Evolutionary conservation across 2,329 filamentous ascomycete genomes (phyloP), one percentile per base, ranked within the genome.

Genomic region (Sarocladium strictum): DNA sequence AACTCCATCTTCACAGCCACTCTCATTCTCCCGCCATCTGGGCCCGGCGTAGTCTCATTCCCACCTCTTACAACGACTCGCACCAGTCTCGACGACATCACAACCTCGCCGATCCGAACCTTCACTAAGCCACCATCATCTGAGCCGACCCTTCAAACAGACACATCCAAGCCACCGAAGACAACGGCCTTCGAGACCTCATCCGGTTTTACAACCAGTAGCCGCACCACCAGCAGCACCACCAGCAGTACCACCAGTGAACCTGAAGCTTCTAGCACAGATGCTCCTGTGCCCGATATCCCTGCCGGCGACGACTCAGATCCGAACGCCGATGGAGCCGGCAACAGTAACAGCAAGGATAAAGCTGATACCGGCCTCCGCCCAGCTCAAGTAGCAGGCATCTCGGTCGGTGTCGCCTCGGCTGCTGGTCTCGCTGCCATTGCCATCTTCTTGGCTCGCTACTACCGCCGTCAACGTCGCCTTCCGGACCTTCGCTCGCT

Each of bases 1-100:
- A 81, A 85, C 63, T 64, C 70, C 19, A 77, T 77, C 21, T 76
- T 86, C 52, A 79, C 79, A 26, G 83, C 81, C 21, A 85, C 83
- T 0, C 62, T 85, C 24, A 64, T 79, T 37, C 58, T 67, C 45
- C 67, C 65, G 3, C 62, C 67, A 4, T 57, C 63, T 1, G 63
- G 62, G 37, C 58, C 58, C 12, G 65, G 63, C 21, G 54, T 68
- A 15, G 54, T 68, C 27, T 64, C 62, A 6, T 64, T 72, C 57
- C 61, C 68, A 33, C 57, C 60, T 12, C 26, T 61, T n/a, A 54
- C 53, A 5, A 54, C 56, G 21, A 56, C 54, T 12, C 47, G 26
- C 27, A 51, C 47, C 17, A n/a, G 21, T 17, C 14, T 35, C 19
- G 47, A 35, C 27, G 32, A 47, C n/a, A 23, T 29, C 29, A 38